These are phyloP conservation scores for Xylaria sp. DNA, from an alignment of 2,329 filamentous ascomycete species.

Conservation along the genomic window DNA sequence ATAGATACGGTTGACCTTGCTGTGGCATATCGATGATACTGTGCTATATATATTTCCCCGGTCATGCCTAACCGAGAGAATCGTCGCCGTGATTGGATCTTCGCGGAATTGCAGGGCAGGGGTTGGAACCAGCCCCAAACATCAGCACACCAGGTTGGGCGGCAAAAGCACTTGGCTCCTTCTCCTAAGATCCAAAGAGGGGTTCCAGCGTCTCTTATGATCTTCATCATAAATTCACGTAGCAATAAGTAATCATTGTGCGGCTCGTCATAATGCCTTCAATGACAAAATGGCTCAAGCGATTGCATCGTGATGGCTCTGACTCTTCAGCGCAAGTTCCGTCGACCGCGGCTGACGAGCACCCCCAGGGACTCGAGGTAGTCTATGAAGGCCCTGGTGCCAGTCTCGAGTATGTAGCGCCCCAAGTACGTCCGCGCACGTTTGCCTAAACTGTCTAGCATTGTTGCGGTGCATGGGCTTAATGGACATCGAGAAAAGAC, in stretches of 20 bases:
- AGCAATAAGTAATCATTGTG: background rate
- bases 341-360: background rate
- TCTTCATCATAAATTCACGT: background rate
- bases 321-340: background rate
- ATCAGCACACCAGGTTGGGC: background rate
- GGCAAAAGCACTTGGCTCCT: background rate
- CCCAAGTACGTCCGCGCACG: background rate
- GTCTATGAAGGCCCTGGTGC: background rate
- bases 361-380: background rate
- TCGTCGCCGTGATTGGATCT: too few species aligned
- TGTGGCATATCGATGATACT: too few species aligned
- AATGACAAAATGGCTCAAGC: background rate
- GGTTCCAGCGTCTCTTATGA: background rate
- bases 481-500: slow-evolving; percentile 14
- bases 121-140: too few species aligned
- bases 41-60: too few species aligned
- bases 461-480: slow-evolving; percentile 14
- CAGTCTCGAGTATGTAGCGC: background rate
- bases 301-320: background rate
- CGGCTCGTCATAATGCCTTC: background rate
- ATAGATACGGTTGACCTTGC: too few species aligned
- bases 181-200: background rate
- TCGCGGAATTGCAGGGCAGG: too few species aligned
- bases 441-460: background rate
- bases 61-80: too few species aligned